A percentile compares a stretch with the other conserved stretches of the same genome.
These are phyloP conservation scores for Mariannaea sp. DNA, from an alignment of 2,329 filamentous ascomycete genomes.

Conservation along the genomic window DNA sequence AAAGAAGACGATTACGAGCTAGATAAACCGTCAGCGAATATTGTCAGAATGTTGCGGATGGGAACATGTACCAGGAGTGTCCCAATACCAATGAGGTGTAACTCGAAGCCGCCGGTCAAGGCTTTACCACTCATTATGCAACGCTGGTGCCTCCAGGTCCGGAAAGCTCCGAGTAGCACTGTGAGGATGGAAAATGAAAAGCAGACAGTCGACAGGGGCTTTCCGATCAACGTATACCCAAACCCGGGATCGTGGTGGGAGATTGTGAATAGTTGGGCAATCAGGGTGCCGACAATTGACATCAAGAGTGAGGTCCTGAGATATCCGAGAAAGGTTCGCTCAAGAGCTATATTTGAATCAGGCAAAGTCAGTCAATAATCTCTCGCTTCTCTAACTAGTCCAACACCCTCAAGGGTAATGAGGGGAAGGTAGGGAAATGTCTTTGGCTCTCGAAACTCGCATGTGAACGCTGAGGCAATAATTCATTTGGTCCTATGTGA, in stretches of 20 bases:
- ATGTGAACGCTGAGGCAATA: too few species aligned
- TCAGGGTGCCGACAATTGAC: slow-evolving; percentile 67
- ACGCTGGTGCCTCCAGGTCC: slow-evolving; percentile 41
- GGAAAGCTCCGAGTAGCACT: slow-evolving; percentile 39
- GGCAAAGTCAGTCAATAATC: too few species aligned
- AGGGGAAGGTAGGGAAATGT: too few species aligned
- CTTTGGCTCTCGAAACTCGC: too few species aligned
- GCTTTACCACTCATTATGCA: slow-evolving; percentile 39
- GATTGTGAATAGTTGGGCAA: slow-evolving; percentile 70
- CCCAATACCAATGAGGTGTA: slow-evolving; percentile 32
- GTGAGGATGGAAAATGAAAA: slow-evolving; percentile 47
- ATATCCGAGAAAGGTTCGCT: slow-evolving; percentile 76
- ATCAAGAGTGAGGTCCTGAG: slow-evolving; percentile 72
- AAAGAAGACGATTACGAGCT: slow-evolving; percentile 35
- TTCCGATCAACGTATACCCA: slow-evolving; percentile 64
- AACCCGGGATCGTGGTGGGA: slow-evolving; percentile 48
- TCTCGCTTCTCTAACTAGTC: too few species aligned
- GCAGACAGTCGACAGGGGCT: slow-evolving; percentile 57
- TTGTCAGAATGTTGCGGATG: neutral
- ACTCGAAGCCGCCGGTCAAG: slow-evolving; percentile 40
- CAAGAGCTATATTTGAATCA: slow-evolving; percentile 63
- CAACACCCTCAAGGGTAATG: too few species aligned
- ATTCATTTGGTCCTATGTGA: too few species aligned
- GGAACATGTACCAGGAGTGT: slow-evolving; percentile 24
- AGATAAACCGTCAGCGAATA: slow-evolving; percentile 13